A percentile compares a stretch with the other conserved stretches of the same genome.
These are phyloP conservation scores for Verbascum thapsus DNA, from an alignment of 257 asterid genomes.

Conservation along the genomic window DNA sequence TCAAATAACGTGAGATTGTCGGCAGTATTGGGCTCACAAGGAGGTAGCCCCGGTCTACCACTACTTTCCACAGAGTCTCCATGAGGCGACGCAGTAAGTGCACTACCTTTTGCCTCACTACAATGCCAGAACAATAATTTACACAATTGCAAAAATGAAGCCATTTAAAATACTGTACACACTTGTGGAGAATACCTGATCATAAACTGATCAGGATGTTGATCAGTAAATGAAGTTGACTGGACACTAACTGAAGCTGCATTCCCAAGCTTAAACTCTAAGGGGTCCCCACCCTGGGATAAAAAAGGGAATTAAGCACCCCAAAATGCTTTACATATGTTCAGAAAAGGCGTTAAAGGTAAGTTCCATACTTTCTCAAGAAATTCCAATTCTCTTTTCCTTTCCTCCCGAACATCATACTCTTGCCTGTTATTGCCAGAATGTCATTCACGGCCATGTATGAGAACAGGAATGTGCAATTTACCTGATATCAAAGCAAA, in stretches of 20 bases:
- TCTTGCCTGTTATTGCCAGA: constrained; percentile 65
- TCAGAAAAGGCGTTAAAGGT: constrained; percentile 32
- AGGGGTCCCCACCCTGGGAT: constrained; percentile 84
- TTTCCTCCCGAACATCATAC: constrained; percentile 69
- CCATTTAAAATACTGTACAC: constrained; percentile 21
- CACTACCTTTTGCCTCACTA: constrained; percentile 89
- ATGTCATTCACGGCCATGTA: constrained; percentile 11
- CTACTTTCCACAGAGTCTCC: constrained; percentile 94
- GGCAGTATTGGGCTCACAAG: constrained; percentile 79
- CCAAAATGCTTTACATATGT: constrained; percentile 27
- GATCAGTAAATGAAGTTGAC: constrained; percentile 75
- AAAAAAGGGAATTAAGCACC: constrained; percentile 29
- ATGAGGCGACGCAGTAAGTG: constrained; percentile 73
- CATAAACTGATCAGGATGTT: constrained; percentile 62
- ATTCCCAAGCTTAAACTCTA: constrained; percentile 66
- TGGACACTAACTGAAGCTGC: constrained; percentile 69
- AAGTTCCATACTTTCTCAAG: constrained; percentile 72
- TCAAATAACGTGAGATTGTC: constrained; percentile 86
- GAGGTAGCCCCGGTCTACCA: constrained; percentile 70
- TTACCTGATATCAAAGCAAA: constrained; percentile 26
- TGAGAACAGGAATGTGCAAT: constrained; percentile 23
- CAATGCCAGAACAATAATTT: constrained; percentile 30
- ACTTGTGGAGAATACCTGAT: constrained; percentile 50
- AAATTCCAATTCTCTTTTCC: constrained; percentile 80
- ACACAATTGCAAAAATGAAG: constrained; percentile 14